Evolutionary conservation across 257 asterid species (phyloP), one percentile per base, ranked within the genome.

Genomic region (Fraxinus cuspidata): DNA sequence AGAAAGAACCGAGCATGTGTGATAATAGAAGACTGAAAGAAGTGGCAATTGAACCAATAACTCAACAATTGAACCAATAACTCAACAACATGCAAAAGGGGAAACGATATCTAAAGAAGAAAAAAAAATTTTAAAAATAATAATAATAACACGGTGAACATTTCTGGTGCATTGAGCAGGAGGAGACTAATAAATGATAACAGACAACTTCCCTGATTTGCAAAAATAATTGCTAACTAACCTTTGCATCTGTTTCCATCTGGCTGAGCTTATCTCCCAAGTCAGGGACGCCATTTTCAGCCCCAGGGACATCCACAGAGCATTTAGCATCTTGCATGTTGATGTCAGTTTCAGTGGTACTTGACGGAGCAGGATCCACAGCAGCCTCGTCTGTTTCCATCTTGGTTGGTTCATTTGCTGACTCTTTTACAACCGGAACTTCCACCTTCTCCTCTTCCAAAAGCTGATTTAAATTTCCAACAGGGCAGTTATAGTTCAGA

Each of bases 391-490:
- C 58, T 49, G 58, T 49, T 49, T 3, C 21, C 58, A 49, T 49
- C 58, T 49, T 49, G 58, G 58, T 16, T 21, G 21, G 58, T 49
- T 49, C 58, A 7, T 49, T 3, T 49, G 58, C 58, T 18, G 58
- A 49, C 58, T 49, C 96, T 76, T 91, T 89, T 15, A 78, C 84
- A 42, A 91, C 87, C 13, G 93, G 91, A 74, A 90, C 91, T 80
- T 90, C 97, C 18, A 76, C 72, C 83, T 91, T 98, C 72, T 95
- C 99, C 47, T 38, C 47, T 80, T 95, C 98, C 81, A 95, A 81
- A 32, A 95, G 92, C 99, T 95, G 85, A 32, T 21, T 35, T 25
- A 71, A 0, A 76, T 44, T 21, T 42, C 47, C 47, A 11, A 10
- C 35, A 65, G 28, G 10, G 23, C 16, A 1, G 1, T 35, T 19